Evolutionary conservation across 2,329 filamentous ascomycete genomes (phyloP), one percentile per base, ranked within the genome.

Genomic region (Trichoderma polysporum): DNA sequence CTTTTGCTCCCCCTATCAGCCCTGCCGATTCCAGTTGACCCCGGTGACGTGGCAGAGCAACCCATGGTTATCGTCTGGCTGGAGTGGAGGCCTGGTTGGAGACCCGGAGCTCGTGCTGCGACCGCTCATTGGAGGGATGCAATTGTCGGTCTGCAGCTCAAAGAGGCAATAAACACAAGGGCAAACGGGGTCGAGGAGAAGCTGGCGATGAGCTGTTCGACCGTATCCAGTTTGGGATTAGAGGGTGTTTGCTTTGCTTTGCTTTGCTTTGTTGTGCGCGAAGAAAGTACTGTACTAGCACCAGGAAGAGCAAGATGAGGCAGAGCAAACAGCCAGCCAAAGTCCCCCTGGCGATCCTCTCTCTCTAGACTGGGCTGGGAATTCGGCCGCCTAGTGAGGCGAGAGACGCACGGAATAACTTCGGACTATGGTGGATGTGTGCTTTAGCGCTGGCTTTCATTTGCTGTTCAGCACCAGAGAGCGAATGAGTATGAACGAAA

Each of bases 21-120:
- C 62, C 62, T 66, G 62, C 39, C 37, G 41, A 25, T 37, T 47
- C 25, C 56, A 31, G 15, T 25, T 29, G 49, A 12, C 37, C 35
- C 45, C 33, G 29, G 54, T 66, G 63, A 66, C 63, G 63, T 66
- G 63, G 63, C 63, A 66, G 47, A 66, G 63, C 53, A 45, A 54
- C 25, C 60, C 35, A 33, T 53, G 60, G 49, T 25, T 64, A 56
- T 56, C 50, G 39, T 7, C 4, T 35, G 50, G 25, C 12, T n/a
- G 2, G 35, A 15, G 60, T 35, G 49, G 61, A 56, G 37, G 61
- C 50, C 25, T 56, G 9, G 35, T 66, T 58, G 62, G 62, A 66
- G 52, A 57, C 22, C 17, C 22, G 52, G 62, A 56, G 53, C 52
- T 31, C 12, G 1, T 50, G 29, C 25, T 58, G 53, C 62, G 12